Evolutionary conservation across 2,329 filamentous ascomycete genomes (phyloP), one percentile per base, ranked within the genome.

Genomic region (Helotiales sp.): DNA sequence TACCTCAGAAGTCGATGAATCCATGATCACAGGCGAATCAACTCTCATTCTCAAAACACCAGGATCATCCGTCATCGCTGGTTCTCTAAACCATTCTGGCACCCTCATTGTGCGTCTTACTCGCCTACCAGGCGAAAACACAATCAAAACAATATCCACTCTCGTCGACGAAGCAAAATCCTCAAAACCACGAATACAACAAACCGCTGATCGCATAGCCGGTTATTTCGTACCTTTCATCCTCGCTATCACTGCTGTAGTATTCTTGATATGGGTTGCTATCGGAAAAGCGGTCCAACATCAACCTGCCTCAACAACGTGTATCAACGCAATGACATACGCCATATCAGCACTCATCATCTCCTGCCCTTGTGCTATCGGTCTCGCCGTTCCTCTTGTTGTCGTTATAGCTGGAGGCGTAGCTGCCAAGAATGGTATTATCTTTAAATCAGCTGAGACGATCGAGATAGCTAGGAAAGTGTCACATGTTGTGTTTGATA

Each of bases 321-420:
- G 77, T 0, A 77, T 84, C 0, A 74, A 79, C 22, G 87, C 89
- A 0, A 80, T 90, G 40, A 90, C 87, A 0, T 93, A 90, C 57
- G 79, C 84, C 1, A 89, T 93, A 55, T 81, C 89, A 0, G 86
- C 88, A 0, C 66, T 57, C 10, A 85, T 89, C n/a, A 84, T 93
- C 0, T 91, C 89, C 0, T 95, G 90, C 62, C 90, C 90, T 0
- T 93, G 89, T 54, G 90, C 89, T 0, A 83, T 95, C 40, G 89
- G 89, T 0, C 77, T 87, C 1, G 77, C 79, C 0, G 81, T 85
- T 81, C 90, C 90, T 0, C 91, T 93, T 86, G 89, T 93, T 0
- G 73, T 92, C 10, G 83, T 92, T 0, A 85, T 93, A 44, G 83
- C 85, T 0, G 83, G 84, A 15, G 87, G 88, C 1, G 78, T 89